phyloP scores from a whole-genome alignment of 257 asterid species.

The Solanum bukasovii region DNA sequence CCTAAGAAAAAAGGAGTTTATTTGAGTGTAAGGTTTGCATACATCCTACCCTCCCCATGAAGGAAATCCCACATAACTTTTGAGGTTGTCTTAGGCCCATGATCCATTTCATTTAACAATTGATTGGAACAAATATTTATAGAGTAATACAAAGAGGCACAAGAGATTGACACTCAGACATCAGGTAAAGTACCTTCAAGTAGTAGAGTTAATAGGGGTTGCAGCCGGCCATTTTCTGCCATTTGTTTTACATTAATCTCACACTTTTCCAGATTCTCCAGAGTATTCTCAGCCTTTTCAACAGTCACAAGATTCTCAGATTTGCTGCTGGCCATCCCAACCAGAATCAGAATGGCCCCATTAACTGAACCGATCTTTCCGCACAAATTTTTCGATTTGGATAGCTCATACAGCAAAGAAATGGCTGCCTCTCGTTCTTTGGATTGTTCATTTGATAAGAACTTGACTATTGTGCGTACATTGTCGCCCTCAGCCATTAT shows the following conservation, averaged over 20 bases:
- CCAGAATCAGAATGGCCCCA: conserved; percentile 83
- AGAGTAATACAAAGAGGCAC: background rate
- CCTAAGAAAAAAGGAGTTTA: background rate
- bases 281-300: conserved; percentile 72
- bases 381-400: conserved; percentile 58
- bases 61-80: background rate
- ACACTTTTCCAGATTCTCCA: conserved; percentile 66
- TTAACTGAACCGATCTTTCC: conserved; percentile 78
- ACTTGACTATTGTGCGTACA: conserved; percentile 75
- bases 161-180: background rate
- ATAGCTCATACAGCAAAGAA: conserved; percentile 75
- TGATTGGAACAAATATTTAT: background rate
- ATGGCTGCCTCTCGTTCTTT: conserved; percentile 90
- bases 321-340: conserved; percentile 90
- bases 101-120: background rate
- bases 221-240: conserved; percentile 84
- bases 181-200: conserved; percentile 58
- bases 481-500: conserved; percentile 86
- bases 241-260: conserved; percentile 93
- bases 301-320: conserved; percentile 65
- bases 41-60: background rate
- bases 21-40: background rate
- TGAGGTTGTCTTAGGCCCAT: background rate
- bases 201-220: conserved; percentile 64
- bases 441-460: conserved; percentile 63